Conservation (phyloP, 2,329 filamentous ascomycete species). For the Graphilbum fragrans region DNA sequence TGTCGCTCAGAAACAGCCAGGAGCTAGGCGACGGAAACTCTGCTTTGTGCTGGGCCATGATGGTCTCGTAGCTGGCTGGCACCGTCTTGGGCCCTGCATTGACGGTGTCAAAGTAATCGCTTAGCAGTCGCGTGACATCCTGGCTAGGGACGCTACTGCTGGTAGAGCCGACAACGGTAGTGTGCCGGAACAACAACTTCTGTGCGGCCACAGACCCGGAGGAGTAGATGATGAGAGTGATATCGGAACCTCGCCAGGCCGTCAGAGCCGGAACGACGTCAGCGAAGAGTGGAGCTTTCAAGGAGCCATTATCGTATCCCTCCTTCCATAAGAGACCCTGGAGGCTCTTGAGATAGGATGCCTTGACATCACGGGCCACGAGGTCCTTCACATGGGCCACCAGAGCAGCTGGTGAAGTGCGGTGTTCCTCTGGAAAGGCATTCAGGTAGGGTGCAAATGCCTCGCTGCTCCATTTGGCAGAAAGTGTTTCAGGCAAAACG, state of each 20-base stretch:
- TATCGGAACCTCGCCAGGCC: constrained; percentile 42
- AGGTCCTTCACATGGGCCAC: constrained; percentile 58
- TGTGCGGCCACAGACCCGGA: constrained; percentile 72
- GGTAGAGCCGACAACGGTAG: constrained; percentile 25
- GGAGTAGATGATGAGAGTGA: constrained; percentile 64
- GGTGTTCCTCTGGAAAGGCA: constrained; percentile 57
- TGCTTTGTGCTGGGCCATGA: constrained; percentile 25
- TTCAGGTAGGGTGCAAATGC: constrained; percentile 55
- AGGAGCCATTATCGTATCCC: constrained; percentile 57
- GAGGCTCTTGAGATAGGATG: constrained; percentile 64
- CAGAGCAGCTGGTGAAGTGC: constrained; percentile 44
- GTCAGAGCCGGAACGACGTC: constrained; percentile 57
- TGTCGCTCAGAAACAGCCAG: constrained; percentile 75
- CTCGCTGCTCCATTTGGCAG: constrained; percentile 53
- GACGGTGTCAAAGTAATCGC: constrained; percentile 66
- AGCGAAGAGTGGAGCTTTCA: constrained; percentile 61
- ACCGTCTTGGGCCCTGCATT: constrained; percentile 68
- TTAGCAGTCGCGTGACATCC: constrained; percentile 46
- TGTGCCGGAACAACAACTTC: constrained; percentile 65
- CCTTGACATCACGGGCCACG: constrained; percentile 60
- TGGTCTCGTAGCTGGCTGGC: constrained; percentile 52
- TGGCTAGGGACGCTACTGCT: constrained; percentile 23
- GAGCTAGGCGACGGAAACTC: constrained; percentile 31
- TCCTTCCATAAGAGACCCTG: constrained; percentile 70
- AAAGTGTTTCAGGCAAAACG: constrained; percentile 51